phyloP scores from a whole-genome alignment of 1,284 basidiomycete species.

The Bondarzewia mesenterica region DNA sequence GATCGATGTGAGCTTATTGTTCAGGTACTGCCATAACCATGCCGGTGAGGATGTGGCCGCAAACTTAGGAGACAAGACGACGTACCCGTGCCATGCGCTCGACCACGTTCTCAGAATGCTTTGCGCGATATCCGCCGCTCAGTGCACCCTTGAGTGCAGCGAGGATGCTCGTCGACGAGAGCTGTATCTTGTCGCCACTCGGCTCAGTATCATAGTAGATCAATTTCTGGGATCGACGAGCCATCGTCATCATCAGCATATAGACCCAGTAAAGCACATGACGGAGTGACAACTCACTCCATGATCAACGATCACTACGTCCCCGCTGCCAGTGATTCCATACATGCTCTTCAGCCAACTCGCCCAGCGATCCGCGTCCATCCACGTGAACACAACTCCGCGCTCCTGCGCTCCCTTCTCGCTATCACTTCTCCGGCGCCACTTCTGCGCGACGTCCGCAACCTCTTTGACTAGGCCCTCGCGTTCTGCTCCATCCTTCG shows the following conservation, averaged over 20 bases:
- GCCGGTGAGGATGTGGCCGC: conserved; percentile 14
- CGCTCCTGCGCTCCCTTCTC: conserved; percentile 30
- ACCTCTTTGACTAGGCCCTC: conserved; percentile 39
- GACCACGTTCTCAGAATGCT: conserved; percentile 61
- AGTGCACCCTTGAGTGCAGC: conserved; percentile 65
- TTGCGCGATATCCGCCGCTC: conserved; percentile 44
- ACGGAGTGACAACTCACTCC: conserved; percentile 56
- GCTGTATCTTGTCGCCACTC: conserved; percentile 39
- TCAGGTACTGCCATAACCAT: conserved; percentile 39
- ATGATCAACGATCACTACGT: conserved; percentile 74
- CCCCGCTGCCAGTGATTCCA: conserved; percentile 36
- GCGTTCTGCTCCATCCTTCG: conserved; percentile 22
- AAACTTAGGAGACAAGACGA: background rate
- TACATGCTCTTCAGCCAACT: conserved; percentile 89
- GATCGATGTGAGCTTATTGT: background rate
- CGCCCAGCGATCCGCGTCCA: conserved; percentile 74
- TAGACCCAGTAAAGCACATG: background rate
- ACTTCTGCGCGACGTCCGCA: conserved; percentile 50
- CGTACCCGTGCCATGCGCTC: conserved; percentile 63
- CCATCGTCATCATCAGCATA: background rate
- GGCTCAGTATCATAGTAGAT: conserved; percentile 60
- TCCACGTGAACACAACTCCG: conserved; percentile 79
- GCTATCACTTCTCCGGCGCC: conserved; percentile 34
- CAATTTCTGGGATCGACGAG: conserved; percentile 39
- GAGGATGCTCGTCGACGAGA: conserved; percentile 54